Percentiles rank a stretch among this genome's conserved stretches.
phyloP scores from a whole-genome alignment of 1,139 yeast species.

The Geotrichum reessii region DNA sequence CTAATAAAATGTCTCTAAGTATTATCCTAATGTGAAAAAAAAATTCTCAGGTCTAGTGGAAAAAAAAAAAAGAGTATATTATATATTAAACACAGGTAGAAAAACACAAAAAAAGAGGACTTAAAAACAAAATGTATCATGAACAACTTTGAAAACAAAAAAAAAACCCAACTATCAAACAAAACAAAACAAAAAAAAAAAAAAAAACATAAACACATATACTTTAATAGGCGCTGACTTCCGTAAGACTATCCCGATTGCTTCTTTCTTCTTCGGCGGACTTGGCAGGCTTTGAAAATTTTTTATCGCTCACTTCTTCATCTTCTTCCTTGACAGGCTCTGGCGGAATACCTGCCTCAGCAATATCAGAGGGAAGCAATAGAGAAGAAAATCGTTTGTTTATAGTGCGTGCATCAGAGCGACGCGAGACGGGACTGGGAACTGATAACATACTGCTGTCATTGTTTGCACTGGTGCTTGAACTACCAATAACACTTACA shows the following conservation, averaged over 20 bases:
- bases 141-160: background rate
- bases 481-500: background rate
- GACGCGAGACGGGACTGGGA: constrained; percentile 3
- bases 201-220: background rate
- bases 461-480: background rate
- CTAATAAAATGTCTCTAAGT: too few relatives aligned
- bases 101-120: background rate
- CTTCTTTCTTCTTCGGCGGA: constrained; percentile 16
- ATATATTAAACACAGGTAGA: background rate
- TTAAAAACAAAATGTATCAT: background rate
- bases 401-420: background rate
- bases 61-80: background rate
- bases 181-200: background rate
- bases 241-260: constrained; percentile 30
- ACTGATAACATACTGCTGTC: background rate
- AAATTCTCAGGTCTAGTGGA: background rate
- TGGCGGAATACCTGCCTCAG: constrained; percentile 15
- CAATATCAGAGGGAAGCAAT: constrained; percentile 14
- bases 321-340: background rate
- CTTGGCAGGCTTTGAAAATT: background rate
- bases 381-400: constrained; percentile 17
- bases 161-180: background rate
- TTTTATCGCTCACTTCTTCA: background rate
- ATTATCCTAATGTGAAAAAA: too few relatives aligned
- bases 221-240: constrained; percentile 30